These are phyloP conservation scores for Spatholobus suberectus DNA, from an alignment of 306 rosid species.

Conservation along the genomic window DNA sequence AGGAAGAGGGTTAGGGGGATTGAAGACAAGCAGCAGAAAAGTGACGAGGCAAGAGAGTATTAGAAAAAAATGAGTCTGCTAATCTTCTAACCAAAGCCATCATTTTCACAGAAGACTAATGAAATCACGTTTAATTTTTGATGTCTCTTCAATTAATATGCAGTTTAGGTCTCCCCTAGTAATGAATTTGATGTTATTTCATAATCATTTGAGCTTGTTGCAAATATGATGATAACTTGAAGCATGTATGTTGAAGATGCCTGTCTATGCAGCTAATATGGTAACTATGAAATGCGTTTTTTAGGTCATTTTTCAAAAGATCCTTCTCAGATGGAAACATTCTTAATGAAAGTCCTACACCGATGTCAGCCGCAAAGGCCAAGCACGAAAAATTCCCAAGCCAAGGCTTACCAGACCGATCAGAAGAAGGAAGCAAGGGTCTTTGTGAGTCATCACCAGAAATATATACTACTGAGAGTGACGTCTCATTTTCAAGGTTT, in stretches of 20 bases:
- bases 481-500: slow-evolving; percentile 81
- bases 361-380: slow-evolving; percentile 60
- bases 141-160: not conserved
- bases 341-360: slow-evolving; percentile 65
- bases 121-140: not conserved
- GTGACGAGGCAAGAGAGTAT: not conserved
- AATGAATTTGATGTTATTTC: slow-evolving; percentile 2
- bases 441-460: slow-evolving; percentile 85
- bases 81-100: not conserved
- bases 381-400: slow-evolving; percentile 55
- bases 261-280: slow-evolving; percentile 6
- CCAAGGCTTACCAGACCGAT: slow-evolving; percentile 48
- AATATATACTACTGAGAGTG: slow-evolving; percentile 77
- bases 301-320: slow-evolving; percentile 74
- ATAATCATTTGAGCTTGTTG: slow-evolving; percentile 22
- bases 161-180: not conserved
- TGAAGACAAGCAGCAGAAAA: not conserved
- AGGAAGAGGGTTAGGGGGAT: not conserved
- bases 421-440: slow-evolving; percentile 60
- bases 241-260: not conserved
- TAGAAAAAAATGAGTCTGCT: not conserved
- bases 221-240: slow-evolving; percentile 15
- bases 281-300: slow-evolving; percentile 17
- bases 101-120: not conserved
- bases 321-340: slow-evolving; percentile 91